Base-by-base conservation (phyloP, 331 rosid genomes). In the Saraca asoca region DNA sequence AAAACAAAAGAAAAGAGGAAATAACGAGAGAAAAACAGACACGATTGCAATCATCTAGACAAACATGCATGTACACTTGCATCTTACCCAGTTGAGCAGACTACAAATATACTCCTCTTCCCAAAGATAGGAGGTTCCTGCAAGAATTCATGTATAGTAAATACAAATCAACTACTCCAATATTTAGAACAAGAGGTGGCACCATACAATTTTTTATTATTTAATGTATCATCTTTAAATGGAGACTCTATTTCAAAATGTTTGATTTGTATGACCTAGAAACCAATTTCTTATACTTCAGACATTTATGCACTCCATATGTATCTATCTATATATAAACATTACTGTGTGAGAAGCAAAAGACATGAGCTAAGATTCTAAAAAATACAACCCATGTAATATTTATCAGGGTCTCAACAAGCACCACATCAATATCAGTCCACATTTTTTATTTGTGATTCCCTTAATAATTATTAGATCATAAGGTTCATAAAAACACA, bases 81-180 rank as follows among this genome's bases (percentile, higher is more conserved):
- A 39, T 64, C 90, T 83, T 82, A 94, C 99, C 99, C 92, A 58
- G 73, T 82, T 54, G 95, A 70, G 60, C 95, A 87, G 69, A 70
- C 83, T 41, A 85, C 80, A 45, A 88, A 94, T 70, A 94, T 88
- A 87, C 96, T 88, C 73, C 83, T 88, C 83, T 94, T 94, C 65
- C 99, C 97, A 70, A 94, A 94, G 62, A 94, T 86, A 29, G 99
- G 99, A 74, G 99, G 96, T 58, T 94, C 99, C 99, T 94, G 87
- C 66, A 64, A 39, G 68, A 81, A 65, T 42, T 74, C 44, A 83
- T 38, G 65, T 14, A 35, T 14, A 20, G 13, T 60, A 72, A 44
- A 52, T 14, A 64, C 54, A 54, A 75, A 69, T 60, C 56, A 64
- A 41, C 50, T 20, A 51, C 58, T 39, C 4, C 6, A 73, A 55